Conservation (phyloP, 2,329 filamentous ascomycete species). For the Trichoderma breve region DNA sequence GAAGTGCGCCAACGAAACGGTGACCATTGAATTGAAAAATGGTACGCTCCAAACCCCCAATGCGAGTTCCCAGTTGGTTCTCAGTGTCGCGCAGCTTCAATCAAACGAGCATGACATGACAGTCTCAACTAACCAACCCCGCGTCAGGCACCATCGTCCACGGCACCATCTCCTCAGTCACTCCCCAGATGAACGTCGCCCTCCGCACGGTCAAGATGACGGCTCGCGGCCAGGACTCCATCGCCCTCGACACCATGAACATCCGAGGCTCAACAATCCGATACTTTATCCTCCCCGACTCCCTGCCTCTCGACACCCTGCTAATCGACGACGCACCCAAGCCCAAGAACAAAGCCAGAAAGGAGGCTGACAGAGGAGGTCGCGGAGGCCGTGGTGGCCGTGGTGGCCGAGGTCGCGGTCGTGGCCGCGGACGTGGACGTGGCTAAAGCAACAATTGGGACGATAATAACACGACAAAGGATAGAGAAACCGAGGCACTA, state of each 20-base stretch:
- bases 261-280: conserved; percentile 93
- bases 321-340: conserved; percentile 96
- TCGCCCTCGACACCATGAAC: conserved; percentile 92
- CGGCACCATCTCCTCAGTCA: conserved; percentile 94
- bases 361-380: conserved; percentile 68
- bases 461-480: conserved; percentile 6
- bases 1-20: conserved; percentile 99
- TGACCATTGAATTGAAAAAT: conserved; percentile 98
- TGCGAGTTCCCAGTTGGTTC: not conserved
- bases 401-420: conserved; percentile 42
- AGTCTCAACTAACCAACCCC: not conserved
- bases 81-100: not conserved
- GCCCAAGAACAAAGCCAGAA: conserved; percentile 99
- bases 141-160: conserved; percentile 83
- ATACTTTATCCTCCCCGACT: conserved; percentile 95
- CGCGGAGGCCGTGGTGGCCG: conserved; percentile 54
- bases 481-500: not conserved
- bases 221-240: conserved; percentile 77
- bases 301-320: conserved; percentile 88
- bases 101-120: not conserved
- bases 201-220: conserved; percentile 98
- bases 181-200: conserved; percentile 97
- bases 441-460: conserved; percentile 10
- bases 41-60: conserved; percentile 51
- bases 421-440: conserved; percentile 42